phyloP scores from a whole-genome alignment of 129 eudicot genomes.

The Lonicera japonica region DNA sequence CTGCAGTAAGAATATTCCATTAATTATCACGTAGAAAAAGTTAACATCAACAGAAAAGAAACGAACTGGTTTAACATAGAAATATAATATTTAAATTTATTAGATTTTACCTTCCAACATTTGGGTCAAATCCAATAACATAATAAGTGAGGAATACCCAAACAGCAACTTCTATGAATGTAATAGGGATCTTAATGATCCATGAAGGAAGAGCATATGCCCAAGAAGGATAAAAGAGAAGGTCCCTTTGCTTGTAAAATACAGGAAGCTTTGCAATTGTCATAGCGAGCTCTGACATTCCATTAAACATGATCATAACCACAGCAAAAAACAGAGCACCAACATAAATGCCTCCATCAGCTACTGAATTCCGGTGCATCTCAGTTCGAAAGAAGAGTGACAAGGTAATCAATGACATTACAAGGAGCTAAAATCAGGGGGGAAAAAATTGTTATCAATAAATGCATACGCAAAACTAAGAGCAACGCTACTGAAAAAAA shows the following conservation, averaged over 20 bases:
- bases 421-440: conserved; percentile 43
- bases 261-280: conserved; percentile 79
- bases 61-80: not conserved
- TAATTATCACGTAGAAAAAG: not conserved
- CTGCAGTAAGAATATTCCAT: conserved; percentile 24
- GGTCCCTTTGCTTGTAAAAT: conserved; percentile 78
- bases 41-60: too few relatives aligned
- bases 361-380: conserved; percentile 27
- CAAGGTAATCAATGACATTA: conserved; percentile 42
- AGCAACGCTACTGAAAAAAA: not conserved
- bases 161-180: conserved; percentile 43
- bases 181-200: conserved; percentile 61
- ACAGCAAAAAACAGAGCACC: conserved; percentile 53
- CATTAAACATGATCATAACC: conserved; percentile 46
- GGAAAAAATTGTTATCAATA: not conserved
- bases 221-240: conserved; percentile 70
- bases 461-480: not conserved
- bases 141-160: conserved; percentile 65
- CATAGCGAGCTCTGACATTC: conserved; percentile 69
- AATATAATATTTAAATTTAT: too few relatives aligned
- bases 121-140: conserved; percentile 71
- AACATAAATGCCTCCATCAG: conserved; percentile 40
- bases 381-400: conserved; percentile 63
- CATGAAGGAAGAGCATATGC: conserved; percentile 65
- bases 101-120: conserved; percentile 46